phyloP scores from a whole-genome alignment of 2,329 filamentous ascomycete species.

The Fusarium marasasianum region DNA sequence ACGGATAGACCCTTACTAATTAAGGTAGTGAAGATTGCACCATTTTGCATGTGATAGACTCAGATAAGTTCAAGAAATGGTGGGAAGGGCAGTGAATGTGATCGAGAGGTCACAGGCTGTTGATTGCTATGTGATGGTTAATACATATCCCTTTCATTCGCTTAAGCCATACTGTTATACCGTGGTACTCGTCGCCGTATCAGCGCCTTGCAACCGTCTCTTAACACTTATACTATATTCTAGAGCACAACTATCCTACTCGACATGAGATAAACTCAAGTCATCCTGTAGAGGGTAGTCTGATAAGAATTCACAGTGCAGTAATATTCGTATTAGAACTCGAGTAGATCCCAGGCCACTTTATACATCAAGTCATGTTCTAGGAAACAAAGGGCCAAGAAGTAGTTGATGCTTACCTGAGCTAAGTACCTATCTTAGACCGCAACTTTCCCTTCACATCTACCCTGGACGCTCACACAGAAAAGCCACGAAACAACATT shows the following conservation, averaged over 20 bases:
- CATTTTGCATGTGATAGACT: conserved; percentile 21
- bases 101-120: neutral
- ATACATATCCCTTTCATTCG: neutral
- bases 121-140: neutral
- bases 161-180: neutral
- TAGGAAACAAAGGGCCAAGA: neutral
- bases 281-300: neutral
- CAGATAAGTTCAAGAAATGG: neutral
- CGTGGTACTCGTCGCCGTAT: neutral
- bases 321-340: neutral
- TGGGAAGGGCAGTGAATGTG: neutral
- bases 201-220: neutral
- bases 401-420: neutral
- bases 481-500: conserved; percentile 31
- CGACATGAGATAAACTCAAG: neutral
- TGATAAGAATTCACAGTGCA: neutral
- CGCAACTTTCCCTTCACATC: conserved; percentile 23
- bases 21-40: neutral
- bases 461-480: conserved; percentile 23
- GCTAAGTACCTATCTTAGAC: conserved; percentile 10
- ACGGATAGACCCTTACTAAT: neutral
- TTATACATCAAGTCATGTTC: neutral
- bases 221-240: neutral
- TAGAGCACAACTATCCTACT: neutral
- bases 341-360: neutral